Evolutionary conservation across 345 rosid species (phyloP).

Genomic region (Aquilaria yunnanensis): DNA sequence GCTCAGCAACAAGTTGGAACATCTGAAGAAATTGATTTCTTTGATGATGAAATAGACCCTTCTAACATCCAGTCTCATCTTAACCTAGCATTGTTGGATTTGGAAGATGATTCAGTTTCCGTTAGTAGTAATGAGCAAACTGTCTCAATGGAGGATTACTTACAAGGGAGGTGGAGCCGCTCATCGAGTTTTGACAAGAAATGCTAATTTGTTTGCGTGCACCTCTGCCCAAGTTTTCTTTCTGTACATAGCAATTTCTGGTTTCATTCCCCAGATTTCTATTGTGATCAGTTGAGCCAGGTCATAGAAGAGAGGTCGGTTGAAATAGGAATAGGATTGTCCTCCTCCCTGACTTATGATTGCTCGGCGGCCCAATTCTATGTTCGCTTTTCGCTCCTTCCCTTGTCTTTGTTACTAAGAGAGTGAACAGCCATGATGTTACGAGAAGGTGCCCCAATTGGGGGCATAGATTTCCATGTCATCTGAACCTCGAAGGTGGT

Average conservation of each 20-base stretch:
- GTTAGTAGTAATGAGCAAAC: slow-evolving; percentile 50
- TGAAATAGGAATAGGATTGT: slow-evolving; percentile 19
- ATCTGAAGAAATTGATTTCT: slow-evolving; percentile 33
- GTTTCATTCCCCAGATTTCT: not conserved
- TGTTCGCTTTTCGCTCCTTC: no score
- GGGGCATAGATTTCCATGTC: no score
- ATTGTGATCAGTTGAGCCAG: not conserved
- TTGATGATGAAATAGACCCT: slow-evolving; percentile 44
- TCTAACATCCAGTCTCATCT: slow-evolving; percentile 67
- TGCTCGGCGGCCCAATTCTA: not conserved
- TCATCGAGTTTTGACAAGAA: slow-evolving; percentile 62
- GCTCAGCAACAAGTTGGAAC: slow-evolving; percentile 49
- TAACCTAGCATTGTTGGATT: slow-evolving; percentile 69
- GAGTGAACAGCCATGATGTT: no score
- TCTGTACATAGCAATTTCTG: slow-evolving; percentile 14
- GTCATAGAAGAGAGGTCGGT: slow-evolving; percentile 55
- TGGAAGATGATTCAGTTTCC: slow-evolving; percentile 68
- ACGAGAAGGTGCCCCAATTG: no score
- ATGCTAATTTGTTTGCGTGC: not conserved
- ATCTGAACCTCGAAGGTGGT: no score
- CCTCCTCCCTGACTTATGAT: slow-evolving; percentile 34
- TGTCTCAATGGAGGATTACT: slow-evolving; percentile 64
- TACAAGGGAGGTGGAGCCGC: slow-evolving; percentile 75
- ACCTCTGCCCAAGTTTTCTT: slow-evolving; percentile 1
- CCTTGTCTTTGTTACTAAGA: no score